Conservation (phyloP, 192 early-diverging fungal species). For the Backusella mclennaniae region DNA sequence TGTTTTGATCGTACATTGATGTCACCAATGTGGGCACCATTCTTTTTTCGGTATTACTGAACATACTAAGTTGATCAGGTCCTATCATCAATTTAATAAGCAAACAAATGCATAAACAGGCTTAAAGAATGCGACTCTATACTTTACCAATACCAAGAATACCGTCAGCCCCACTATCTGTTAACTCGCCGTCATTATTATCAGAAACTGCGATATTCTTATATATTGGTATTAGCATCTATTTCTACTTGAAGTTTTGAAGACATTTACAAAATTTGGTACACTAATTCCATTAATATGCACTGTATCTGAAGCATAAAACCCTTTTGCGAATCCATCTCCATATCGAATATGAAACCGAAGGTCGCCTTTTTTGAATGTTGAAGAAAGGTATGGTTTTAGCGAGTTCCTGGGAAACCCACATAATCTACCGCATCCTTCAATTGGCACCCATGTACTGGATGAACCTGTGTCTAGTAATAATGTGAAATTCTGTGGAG, state of each 20-base stretch:
- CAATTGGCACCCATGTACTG: conserved; percentile 32
- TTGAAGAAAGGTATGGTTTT: not conserved
- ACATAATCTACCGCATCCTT: conserved; percentile 26
- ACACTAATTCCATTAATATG: not conserved
- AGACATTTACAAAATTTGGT: conserved; percentile 14
- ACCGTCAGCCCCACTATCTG: conserved; percentile 28
- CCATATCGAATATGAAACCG: conserved; percentile 30
- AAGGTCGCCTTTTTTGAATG: not conserved
- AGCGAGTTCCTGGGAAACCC: conserved; percentile 23
- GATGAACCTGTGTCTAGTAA: conserved; percentile 37
- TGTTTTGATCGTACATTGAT: conserved; percentile 19
- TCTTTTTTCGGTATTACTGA: conserved; percentile 19
- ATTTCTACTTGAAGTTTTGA: not conserved
- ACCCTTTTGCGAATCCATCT: conserved; percentile 27
- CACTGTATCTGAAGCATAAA: conserved; percentile 29
- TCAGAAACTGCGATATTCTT: conserved; percentile 33
- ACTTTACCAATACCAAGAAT: conserved; percentile 15
- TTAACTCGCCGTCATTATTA: conserved; percentile 34
- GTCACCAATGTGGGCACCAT: conserved; percentile 27
- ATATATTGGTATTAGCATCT: not conserved
- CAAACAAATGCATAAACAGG: no score
- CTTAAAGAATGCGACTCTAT: not conserved
- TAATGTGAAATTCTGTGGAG: conserved; percentile 33
- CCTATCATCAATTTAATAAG: not conserved
- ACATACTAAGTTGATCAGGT: conserved; percentile 25